These are phyloP conservation scores for Solanum bukasovii DNA, from an alignment of 257 asterid species.

Conservation along the genomic window DNA sequence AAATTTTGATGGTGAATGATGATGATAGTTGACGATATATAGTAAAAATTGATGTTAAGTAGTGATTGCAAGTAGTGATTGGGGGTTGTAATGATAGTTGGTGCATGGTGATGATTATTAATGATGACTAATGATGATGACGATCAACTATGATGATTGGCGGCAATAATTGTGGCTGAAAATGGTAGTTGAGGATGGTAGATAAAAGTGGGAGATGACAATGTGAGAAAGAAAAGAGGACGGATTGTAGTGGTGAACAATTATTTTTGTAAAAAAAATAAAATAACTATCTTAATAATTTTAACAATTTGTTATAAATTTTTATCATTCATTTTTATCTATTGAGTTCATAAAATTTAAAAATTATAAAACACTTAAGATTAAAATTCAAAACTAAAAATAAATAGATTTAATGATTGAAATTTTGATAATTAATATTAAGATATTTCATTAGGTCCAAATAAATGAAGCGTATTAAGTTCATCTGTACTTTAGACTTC, in stretches of 20 bases:
- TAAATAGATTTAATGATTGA: not conserved
- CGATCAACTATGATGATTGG: not conserved
- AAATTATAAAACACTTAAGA: not conserved
- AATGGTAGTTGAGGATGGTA: too few species aligned
- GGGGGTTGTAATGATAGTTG: not conserved
- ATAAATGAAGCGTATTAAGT: not conserved
- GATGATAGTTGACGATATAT: not conserved
- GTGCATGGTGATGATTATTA: not conserved
- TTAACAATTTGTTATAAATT: not conserved
- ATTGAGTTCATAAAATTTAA: not conserved
- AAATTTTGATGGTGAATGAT: not conserved
- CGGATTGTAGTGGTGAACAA: not conserved
- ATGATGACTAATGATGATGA: not conserved
- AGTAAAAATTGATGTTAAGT: not conserved
- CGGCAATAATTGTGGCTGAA: not conserved
- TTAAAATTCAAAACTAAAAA: not conserved
- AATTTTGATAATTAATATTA: not conserved
- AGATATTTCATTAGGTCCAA: not conserved
- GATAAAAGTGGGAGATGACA: not conserved
- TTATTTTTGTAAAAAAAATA: not conserved
- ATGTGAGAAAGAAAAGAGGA: not conserved
- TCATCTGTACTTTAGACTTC: not conserved
- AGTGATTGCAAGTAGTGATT: not conserved
- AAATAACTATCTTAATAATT: too few species aligned
- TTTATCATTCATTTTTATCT: not conserved